These are phyloP conservation scores for Mesotaenium endlicherianum DNA, from an alignment of 139 green algal genomes.

Conservation along the genomic window DNA sequence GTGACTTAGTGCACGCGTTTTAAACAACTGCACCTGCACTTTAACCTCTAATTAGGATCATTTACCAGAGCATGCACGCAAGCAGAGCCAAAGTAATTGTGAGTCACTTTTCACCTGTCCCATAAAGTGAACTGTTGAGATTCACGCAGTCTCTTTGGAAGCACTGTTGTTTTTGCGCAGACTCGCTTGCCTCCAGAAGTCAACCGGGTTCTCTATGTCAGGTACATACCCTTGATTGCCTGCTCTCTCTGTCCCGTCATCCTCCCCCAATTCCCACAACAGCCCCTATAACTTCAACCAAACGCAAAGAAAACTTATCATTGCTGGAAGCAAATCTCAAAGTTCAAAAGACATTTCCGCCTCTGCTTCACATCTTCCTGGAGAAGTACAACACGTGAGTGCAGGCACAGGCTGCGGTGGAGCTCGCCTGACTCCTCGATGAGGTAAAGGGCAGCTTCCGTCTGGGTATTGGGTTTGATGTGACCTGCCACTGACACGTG, in stretches of 20 bases:
- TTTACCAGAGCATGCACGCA: too few species aligned
- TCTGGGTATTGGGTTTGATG: too few species aligned
- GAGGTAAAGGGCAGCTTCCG: too few species aligned
- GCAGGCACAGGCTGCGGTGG: not conserved
- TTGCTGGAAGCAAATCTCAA: too few species aligned
- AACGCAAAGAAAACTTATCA: not conserved
- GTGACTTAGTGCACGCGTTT: too few species aligned
- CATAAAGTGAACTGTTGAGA: too few species aligned
- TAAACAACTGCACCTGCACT: too few species aligned
- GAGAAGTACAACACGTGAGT: not conserved
- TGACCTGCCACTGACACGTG: too few species aligned
- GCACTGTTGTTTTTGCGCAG: conserved; percentile 15
- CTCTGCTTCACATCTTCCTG: not conserved
- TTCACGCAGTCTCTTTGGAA: not conserved
- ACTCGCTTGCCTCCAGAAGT: conserved; percentile 59
- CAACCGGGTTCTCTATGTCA: conserved; percentile 59
- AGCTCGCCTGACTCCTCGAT: not conserved
- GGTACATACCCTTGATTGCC: conserved; percentile 16
- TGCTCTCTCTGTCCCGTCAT: not conserved
- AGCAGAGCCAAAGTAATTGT: too few species aligned
- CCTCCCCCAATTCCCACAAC: not conserved
- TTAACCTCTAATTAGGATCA: too few species aligned
- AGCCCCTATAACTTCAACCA: not conserved
- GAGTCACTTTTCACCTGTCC: too few species aligned
- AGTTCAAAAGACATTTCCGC: too few species aligned